These are phyloP conservation scores for Mycena citricolor DNA, from an alignment of 1,284 basidiomycete species.

Conservation along the genomic window DNA sequence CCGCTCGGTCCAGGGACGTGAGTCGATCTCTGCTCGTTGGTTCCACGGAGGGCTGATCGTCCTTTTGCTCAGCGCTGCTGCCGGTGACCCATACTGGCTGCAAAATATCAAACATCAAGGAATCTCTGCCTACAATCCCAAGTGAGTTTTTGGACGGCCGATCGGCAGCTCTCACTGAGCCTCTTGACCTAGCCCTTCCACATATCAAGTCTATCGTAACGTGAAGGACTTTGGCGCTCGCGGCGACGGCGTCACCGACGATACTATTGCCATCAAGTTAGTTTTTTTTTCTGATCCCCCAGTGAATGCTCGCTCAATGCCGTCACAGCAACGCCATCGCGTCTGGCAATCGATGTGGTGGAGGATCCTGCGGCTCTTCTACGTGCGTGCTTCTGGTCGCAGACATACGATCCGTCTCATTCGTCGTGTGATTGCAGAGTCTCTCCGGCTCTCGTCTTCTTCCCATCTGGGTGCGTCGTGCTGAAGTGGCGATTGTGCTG, in stretches of 20 bases:
- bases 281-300: no score
- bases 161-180: slow-evolving; percentile 72
- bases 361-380: slow-evolving; percentile 25
- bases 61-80: slow-evolving; percentile 4
- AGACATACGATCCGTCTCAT: no score
- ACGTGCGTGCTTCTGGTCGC: slow-evolving; percentile 8
- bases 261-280: slow-evolving; percentile 48
- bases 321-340: background rate
- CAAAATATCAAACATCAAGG: slow-evolving; percentile 53
- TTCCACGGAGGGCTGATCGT: no score
- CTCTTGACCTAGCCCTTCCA: slow-evolving; percentile 44
- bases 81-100: slow-evolving; percentile 51
- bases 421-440: slow-evolving; percentile 20
- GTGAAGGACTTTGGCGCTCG: slow-evolving; percentile 59
- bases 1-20: slow-evolving; percentile 1
- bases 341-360: slow-evolving; percentile 38
- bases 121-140: slow-evolving; percentile 51
- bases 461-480: slow-evolving; percentile 30
- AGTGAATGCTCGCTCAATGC: no score
- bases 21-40: background rate
- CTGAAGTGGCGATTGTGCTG: background rate
- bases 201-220: slow-evolving; percentile 60
- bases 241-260: slow-evolving; percentile 61
- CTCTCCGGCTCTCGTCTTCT: slow-evolving; percentile 44
- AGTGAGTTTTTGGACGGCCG: no score